A percentile compares a stretch with the other conserved stretches of the same genome.
phyloP scores from a whole-genome alignment of 805 yeast species.

The Kuraishia piskuri region DNA sequence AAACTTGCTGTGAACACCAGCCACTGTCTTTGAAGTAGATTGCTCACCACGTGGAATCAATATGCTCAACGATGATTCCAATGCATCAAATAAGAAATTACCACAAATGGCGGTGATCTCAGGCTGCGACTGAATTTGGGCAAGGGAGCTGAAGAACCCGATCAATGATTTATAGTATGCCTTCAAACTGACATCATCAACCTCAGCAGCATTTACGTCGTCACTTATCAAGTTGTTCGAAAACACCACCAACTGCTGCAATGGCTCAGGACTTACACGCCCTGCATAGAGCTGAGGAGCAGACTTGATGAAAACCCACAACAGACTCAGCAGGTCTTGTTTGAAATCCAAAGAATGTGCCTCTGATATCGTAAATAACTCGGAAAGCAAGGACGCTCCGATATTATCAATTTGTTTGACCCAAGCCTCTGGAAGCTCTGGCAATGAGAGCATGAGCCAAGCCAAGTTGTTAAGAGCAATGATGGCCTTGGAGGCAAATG shows the following conservation, averaged over 20 bases:
- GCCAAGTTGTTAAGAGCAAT: slow-evolving; percentile 64
- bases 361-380: slow-evolving; percentile 23
- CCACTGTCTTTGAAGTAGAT: neutral
- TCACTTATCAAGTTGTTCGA: slow-evolving; percentile 2
- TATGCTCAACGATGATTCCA: neutral
- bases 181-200: slow-evolving; percentile 7
- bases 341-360: slow-evolving; percentile 13
- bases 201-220: neutral
- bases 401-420: neutral
- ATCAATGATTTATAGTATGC: slow-evolving; percentile 13
- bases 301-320: slow-evolving; percentile 24
- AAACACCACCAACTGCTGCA: slow-evolving; percentile 10
- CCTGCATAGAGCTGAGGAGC: neutral
- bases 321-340: slow-evolving; percentile 24
- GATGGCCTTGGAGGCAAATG: slow-evolving; percentile 46
- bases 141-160: slow-evolving; percentile 17
- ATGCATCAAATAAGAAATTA: slow-evolving; percentile 16
- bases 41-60: neutral
- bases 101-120: slow-evolving; percentile 12
- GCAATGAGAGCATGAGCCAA: slow-evolving; percentile 34
- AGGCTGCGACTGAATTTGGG: slow-evolving; percentile 12
- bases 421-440: neutral
- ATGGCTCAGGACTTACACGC: neutral
- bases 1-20: slow-evolving; percentile 11
- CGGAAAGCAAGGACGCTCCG: slow-evolving; percentile 27